Evolutionary conservation across 805 yeast genomes (phyloP), one percentile per base, ranked within the genome.

Genomic region (Clavispora vitiphila): DNA sequence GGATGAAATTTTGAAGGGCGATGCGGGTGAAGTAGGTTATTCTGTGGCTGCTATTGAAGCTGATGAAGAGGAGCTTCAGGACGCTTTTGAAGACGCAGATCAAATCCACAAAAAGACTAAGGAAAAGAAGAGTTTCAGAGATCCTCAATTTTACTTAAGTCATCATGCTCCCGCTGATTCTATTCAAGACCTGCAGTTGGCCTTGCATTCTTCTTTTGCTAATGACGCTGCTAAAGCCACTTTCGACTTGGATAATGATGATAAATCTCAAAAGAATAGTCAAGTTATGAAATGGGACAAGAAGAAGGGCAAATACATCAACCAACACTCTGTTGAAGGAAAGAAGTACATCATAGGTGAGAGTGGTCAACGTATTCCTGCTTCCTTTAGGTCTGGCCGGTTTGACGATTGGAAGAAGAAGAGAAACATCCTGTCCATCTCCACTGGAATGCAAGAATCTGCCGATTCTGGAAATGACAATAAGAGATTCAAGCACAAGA

Each of bases 271-370:
- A 56, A 77, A 67, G 37, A 82, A 83, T 61, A 80, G 74, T 46
- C 90, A 83, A 58, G 80, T 81, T 18, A 82, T 85, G 74, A 76
- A 78, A 58, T 91, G 99, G 99, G 97, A 91, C 66, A 86, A 78
- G 64, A 87, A 88, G 76, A 83, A 86, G 63, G 93, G 95, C 56
- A 88, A 88, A 50, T 91, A 86, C 63, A 77, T 90, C 57, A 86
- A 86, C 60, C 73, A 86, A 15, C 81, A 77, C 55, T 86, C 93
- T 48, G 70, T 82, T 16, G 95, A 87, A 56, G 46, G 50, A 21
- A 78, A 83, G 65, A 90, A 87, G 66, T 91, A 74, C 64, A 93
- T 93, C 55, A 83, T 88, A 49, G 95, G 98, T 47, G 99, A 93
- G 62, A 83, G 87, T 62, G 99, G 99, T 7, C 89, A 84, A 54